These are phyloP conservation scores for Hemerocallis citrina DNA, from an alignment of 106 monocot genomes.

Conservation along the genomic window DNA sequence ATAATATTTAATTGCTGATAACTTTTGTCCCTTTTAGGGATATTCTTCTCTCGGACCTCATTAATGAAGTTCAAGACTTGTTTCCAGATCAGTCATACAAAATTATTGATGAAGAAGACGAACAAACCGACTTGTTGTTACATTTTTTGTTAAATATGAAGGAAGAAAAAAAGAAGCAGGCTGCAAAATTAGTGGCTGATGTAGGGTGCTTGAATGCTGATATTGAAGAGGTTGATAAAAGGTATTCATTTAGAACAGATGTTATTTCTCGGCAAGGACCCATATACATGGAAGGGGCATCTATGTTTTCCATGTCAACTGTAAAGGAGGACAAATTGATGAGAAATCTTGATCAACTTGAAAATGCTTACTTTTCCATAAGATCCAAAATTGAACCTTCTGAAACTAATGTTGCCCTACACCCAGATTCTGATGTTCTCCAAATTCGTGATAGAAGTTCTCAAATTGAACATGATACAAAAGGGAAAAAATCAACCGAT, in stretches of 20 bases:
- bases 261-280: constrained; percentile 12
- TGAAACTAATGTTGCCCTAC: constrained; percentile 21
- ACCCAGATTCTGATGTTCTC: constrained; percentile 51
- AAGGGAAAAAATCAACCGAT: constrained; percentile 23
- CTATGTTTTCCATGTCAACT: constrained; percentile 19
- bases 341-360: constrained; percentile 67
- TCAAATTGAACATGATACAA: constrained; percentile 17
- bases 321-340: constrained; percentile 50
- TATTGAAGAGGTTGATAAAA: constrained; percentile 58
- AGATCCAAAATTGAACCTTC: constrained; percentile 56
- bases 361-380: constrained; percentile 83
- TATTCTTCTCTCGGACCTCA: constrained; percentile 44
- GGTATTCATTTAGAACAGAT: constrained; percentile 33
- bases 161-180: constrained; percentile 62
- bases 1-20: no score
- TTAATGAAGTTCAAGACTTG: constrained; percentile 36
- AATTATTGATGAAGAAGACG: constrained; percentile 53
- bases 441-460: constrained; percentile 29
- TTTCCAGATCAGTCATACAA: constrained; percentile 26
- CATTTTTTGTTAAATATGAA: constrained; percentile 65
- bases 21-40: constrained; percentile 47
- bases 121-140: constrained; percentile 61
- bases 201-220: constrained; percentile 54
- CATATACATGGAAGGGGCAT: background rate
- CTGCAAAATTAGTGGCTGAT: constrained; percentile 42